Conservation (phyloP, 371 early-diverging fungal species). For the Syncephalastrum monosporum region DNA sequence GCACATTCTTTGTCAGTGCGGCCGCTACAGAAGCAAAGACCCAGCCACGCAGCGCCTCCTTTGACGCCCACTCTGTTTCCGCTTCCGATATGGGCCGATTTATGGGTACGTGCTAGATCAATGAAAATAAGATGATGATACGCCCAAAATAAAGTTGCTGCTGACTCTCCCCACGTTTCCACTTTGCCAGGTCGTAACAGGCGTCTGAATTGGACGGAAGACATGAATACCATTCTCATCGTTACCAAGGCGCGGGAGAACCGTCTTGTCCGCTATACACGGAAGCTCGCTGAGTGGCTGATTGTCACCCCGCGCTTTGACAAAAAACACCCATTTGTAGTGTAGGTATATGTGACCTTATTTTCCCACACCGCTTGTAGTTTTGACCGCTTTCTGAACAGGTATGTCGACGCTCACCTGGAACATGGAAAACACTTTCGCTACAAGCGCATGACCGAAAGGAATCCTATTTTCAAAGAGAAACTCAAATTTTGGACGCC, state of each 20-base stretch:
- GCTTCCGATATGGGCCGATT: constrained; percentile 1
- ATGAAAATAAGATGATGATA: background rate
- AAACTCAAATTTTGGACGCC: constrained; percentile 77
- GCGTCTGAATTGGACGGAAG: constrained; percentile 38
- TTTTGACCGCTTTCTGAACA: constrained; percentile 8
- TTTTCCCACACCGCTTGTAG: background rate
- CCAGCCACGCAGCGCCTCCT: constrained; percentile 1
- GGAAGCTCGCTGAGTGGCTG: constrained; percentile 78
- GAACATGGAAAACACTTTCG: constrained; percentile 54
- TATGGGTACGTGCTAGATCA: too few relatives aligned
- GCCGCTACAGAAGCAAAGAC: background rate
- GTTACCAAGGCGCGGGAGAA: constrained; percentile 86
- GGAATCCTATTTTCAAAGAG: constrained; percentile 38
- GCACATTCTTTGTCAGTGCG: background rate
- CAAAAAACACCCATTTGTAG: constrained; percentile 57
- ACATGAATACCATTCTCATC: constrained; percentile 66
- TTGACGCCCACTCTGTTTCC: background rate
- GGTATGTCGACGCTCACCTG: constrained; percentile 66
- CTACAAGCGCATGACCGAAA: constrained; percentile 43
- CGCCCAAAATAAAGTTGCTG: background rate
- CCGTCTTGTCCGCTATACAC: constrained; percentile 67
- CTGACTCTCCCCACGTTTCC: too few relatives aligned
- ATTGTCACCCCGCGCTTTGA: constrained; percentile 50
- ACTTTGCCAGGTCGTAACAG: too few relatives aligned
- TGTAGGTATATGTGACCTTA: constrained; percentile 38